Conservation (phyloP, 169 alveolate species). For the Perkinsus olseni region DNA sequence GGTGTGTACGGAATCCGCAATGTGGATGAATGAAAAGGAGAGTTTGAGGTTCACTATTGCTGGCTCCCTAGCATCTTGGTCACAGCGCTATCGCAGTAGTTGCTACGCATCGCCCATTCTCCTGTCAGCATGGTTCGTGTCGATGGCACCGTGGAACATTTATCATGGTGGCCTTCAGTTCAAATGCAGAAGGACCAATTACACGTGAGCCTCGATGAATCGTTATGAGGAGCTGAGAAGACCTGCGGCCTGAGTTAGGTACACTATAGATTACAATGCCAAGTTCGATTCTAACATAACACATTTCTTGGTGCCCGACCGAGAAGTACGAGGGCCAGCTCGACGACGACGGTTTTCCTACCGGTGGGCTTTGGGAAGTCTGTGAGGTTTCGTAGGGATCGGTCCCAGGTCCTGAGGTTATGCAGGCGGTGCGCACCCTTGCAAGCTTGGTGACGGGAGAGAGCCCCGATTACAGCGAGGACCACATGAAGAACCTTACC, state of each 20-base stretch:
- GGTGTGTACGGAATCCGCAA: too few relatives aligned
- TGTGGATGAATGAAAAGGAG: too few relatives aligned
- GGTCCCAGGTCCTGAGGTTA: neutral
- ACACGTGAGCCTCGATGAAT: neutral
- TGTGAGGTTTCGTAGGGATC: too few relatives aligned
- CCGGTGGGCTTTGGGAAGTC: neutral
- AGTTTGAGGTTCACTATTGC: too few relatives aligned
- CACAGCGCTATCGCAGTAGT: too few relatives aligned
- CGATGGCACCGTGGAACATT: neutral
- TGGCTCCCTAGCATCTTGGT: too few relatives aligned
- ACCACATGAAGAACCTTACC: neutral
- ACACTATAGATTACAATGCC: neutral
- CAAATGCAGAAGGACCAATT: neutral
- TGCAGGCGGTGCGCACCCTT: neutral
- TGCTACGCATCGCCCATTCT: neutral
- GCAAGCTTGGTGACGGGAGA: neutral
- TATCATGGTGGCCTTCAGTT: neutral
- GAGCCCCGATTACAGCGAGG: neutral
- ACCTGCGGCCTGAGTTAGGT: neutral
- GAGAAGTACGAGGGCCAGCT: neutral
- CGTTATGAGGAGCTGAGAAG: too few relatives aligned
- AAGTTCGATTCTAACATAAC: neutral
- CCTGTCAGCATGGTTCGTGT: neutral
- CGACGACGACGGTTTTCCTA: neutral
- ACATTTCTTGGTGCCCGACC: neutral